These are phyloP conservation scores for Henckelia pumila DNA, from an alignment of 257 asterid species.

Conservation along the genomic window DNA sequence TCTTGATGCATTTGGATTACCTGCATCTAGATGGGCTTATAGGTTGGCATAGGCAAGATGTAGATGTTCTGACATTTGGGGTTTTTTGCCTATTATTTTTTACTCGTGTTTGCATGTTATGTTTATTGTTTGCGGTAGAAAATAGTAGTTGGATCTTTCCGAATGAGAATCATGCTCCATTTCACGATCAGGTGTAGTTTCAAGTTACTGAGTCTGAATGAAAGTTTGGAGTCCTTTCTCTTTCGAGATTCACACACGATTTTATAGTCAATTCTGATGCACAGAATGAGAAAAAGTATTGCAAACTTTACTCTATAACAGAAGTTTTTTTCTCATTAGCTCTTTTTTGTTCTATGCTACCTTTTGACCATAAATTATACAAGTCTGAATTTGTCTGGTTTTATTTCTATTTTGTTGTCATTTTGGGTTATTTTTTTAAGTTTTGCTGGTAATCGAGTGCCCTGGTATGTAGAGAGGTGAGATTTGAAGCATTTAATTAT, in stretches of 20 bases:
- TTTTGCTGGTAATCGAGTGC: conserved; percentile 1
- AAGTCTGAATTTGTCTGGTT: neutral
- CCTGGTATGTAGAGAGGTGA: conserved; percentile 11
- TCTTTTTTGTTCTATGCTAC: neutral
- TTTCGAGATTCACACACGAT: neutral
- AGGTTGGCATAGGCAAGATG: too few relatives aligned
- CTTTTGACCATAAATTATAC: too few relatives aligned
- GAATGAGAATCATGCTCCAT: neutral
- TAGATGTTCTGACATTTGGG: neutral
- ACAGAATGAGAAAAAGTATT: neutral
- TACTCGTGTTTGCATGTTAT: too few relatives aligned
- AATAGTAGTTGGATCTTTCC: neutral
- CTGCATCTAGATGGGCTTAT: too few relatives aligned
- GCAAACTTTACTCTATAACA: neutral
- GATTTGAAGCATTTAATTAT: conserved; percentile 7
- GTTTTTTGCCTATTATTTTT: neutral
- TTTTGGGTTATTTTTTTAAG: neutral
- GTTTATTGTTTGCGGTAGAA: too few relatives aligned
- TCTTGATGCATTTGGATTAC: too few relatives aligned
- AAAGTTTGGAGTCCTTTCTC: neutral
- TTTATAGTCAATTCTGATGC: neutral
- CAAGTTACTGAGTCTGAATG: neutral
- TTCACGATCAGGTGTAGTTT: neutral
- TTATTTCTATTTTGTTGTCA: neutral
- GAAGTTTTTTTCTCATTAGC: neutral